Percentiles rank a stretch among this genome's conserved stretches.
Conservation (phyloP, 352 stramenopile genomes). For the Pythium dissimile region DNA sequence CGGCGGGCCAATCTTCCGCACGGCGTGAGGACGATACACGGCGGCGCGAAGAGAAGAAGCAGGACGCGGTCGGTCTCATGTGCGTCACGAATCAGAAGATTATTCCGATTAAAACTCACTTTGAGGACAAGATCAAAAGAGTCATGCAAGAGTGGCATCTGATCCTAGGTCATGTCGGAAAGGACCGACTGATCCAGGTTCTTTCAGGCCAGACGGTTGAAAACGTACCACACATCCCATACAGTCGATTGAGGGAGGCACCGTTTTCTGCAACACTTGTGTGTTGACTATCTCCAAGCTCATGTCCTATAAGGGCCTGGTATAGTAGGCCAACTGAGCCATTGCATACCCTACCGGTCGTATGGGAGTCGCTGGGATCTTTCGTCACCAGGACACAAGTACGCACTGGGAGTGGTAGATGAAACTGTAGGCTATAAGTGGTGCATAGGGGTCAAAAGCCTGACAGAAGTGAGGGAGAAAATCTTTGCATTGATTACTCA, state of each 20-base stretch:
- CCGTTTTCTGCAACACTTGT: slow-evolving; percentile 5
- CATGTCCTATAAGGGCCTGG: slow-evolving; percentile 9
- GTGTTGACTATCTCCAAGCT: neutral
- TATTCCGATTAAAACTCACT: neutral
- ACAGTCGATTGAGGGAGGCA: neutral
- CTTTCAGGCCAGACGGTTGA: slow-evolving; percentile 4
- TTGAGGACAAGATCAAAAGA: neutral
- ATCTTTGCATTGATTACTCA: neutral
- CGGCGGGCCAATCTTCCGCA: neutral
- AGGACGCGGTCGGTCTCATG: no score
- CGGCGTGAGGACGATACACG: neutral
- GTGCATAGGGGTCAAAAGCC: slow-evolving; percentile 8
- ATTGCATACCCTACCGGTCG: slow-evolving; percentile 4
- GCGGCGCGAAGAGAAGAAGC: no score
- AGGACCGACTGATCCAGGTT: slow-evolving; percentile 5
- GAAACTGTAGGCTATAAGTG: slow-evolving; percentile 16
- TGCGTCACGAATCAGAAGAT: slow-evolving; percentile 4
- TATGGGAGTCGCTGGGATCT: slow-evolving; percentile 7
- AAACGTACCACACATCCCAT: slow-evolving; percentile 2
- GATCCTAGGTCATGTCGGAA: slow-evolving; percentile 1
- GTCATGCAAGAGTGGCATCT: slow-evolving; percentile 7
- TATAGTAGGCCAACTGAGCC: neutral
- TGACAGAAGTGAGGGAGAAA: slow-evolving; percentile 1
- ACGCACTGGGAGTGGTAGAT: slow-evolving; percentile 15
- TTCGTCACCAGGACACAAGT: slow-evolving; percentile 3